Evolutionary conservation across 768 basidiomycete genomes (phyloP).

Genomic region (Galerina sulciceps): DNA sequence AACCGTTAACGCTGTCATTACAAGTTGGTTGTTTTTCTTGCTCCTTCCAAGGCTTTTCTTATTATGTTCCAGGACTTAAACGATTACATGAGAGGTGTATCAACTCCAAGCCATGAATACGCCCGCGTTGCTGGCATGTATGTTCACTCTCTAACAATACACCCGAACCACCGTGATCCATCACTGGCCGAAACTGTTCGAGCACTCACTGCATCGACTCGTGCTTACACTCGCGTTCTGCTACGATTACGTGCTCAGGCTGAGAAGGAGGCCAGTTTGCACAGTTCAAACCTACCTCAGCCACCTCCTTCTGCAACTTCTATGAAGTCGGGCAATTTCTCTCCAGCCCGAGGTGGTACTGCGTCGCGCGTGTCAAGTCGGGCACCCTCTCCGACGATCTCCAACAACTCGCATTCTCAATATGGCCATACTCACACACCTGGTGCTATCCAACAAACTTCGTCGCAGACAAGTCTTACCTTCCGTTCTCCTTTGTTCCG

Average conservation of each 20-base stretch:
- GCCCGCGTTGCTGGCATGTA: slow-evolving; percentile 61
- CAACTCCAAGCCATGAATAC: slow-evolving; percentile 76
- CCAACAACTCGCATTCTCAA: slow-evolving; percentile 51
- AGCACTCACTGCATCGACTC: slow-evolving; percentile 60
- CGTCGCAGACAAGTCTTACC: slow-evolving; percentile 29
- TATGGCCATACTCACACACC: slow-evolving; percentile 32
- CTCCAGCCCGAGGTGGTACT: slow-evolving; percentile 24
- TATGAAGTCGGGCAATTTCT: slow-evolving; percentile 17
- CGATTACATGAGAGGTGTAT: slow-evolving; percentile 81
- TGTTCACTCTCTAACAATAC: slow-evolving; percentile 52
- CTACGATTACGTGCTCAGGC: slow-evolving; percentile 80
- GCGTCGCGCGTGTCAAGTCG: slow-evolving; percentile 59
- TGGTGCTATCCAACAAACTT: slow-evolving; percentile 20
- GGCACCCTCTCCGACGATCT: slow-evolving; percentile 66
- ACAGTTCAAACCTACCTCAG: slow-evolving; percentile 18
- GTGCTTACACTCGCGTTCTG: slow-evolving; percentile 82
- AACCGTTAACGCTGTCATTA: slow-evolving; percentile 66
- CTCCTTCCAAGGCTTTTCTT: slow-evolving; percentile 5
- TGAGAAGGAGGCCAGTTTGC: slow-evolving; percentile 52
- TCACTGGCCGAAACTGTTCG: slow-evolving; percentile 47
- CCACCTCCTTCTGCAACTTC: slow-evolving; percentile 20
- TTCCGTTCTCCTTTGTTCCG: slow-evolving; percentile 79
- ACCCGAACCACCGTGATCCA: slow-evolving; percentile 45
- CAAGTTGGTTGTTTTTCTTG: slow-evolving; percentile 46
- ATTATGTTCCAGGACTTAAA: slow-evolving; percentile 63